These are phyloP conservation scores for Agrocybe pediades DNA, from an alignment of 768 basidiomycete species.

Conservation along the genomic window DNA sequence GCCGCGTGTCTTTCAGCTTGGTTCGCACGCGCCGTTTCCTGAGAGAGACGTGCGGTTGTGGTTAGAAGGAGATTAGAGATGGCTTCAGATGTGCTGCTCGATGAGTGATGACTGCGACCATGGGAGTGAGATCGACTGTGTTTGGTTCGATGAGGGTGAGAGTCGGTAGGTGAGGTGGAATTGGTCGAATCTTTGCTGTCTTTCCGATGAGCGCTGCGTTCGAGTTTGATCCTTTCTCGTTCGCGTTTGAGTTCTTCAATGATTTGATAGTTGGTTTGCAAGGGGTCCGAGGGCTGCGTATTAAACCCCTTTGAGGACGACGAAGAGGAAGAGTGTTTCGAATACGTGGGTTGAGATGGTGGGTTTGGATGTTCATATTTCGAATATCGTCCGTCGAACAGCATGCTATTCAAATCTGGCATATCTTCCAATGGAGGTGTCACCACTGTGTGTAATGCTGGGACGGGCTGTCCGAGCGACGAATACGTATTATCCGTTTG, in stretches of 20 bases:
- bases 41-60: slow-evolving; percentile 26
- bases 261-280: background rate
- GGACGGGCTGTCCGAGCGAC: background rate
- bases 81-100: slow-evolving; percentile 18
- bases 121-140: slow-evolving; percentile 3
- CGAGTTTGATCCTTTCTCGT: background rate
- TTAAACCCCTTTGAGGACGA: background rate
- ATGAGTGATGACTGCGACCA: slow-evolving; percentile 6
- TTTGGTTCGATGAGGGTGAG: slow-evolving; percentile 12
- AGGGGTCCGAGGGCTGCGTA: background rate
- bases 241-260: background rate
- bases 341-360: background rate
- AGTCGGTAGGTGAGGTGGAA: slow-evolving; percentile 17
- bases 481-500: background rate
- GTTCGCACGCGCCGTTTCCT: slow-evolving; percentile 41
- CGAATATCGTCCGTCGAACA: background rate
- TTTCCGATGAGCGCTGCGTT: background rate
- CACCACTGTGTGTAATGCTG: too few relatives aligned
- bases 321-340: background rate
- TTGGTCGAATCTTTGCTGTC: background rate
- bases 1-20: slow-evolving; percentile 34
- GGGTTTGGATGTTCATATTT: background rate
- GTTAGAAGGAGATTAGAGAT: slow-evolving; percentile 20
- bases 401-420: too few relatives aligned
- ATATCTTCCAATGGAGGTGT: too few relatives aligned